phyloP scores from a whole-genome alignment of 73 alveolate genomes.

The Diophrys appendiculata region DNA sequence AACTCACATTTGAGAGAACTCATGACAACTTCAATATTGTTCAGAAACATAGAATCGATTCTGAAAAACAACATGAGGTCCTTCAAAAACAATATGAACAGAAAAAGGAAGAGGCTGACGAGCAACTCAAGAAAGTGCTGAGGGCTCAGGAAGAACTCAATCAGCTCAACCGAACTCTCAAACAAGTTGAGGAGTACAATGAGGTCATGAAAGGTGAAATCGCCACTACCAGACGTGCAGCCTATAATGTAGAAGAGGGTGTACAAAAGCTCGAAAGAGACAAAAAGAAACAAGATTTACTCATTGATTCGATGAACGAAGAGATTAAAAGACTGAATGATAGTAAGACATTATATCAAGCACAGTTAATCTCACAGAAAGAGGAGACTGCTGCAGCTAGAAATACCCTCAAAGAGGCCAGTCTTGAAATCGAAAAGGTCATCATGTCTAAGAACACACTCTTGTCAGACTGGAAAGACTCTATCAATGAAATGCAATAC shows the following conservation, averaged over 20 bases:
- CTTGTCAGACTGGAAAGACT: conserved; percentile 81
- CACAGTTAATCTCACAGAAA: conserved; percentile 72
- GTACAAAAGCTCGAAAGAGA: conserved; percentile 85
- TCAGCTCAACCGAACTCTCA: conserved; percentile 81
- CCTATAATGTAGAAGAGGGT: conserved; percentile 95
- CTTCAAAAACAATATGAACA: conserved; percentile 69
- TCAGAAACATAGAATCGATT: conserved; percentile 76
- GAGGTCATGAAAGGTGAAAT: conserved; percentile 95
- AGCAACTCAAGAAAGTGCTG: conserved; percentile 70
- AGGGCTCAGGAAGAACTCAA: conserved; percentile 88
- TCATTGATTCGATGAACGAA: conserved; percentile 87
- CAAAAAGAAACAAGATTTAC: conserved; percentile 81
- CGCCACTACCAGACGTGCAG: conserved; percentile 83
- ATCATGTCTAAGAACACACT: conserved; percentile 79
- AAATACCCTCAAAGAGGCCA: conserved; percentile 90
- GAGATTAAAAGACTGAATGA: conserved; percentile 84
- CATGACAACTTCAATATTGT: conserved; percentile 86
- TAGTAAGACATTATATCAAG: conserved; percentile 75
- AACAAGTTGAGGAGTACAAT: conserved; percentile 94
- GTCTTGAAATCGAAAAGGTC: conserved; percentile 80
- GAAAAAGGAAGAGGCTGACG: conserved; percentile 86
- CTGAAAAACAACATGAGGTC: conserved; percentile 74
- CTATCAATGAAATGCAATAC: conserved; percentile 72
- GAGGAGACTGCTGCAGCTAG: conserved; percentile 91
- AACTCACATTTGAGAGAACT: conserved; percentile 81